phyloP scores from a whole-genome alignment of 2,329 filamentous ascomycete genomes.

The Tolypocladium endophyticum region DNA sequence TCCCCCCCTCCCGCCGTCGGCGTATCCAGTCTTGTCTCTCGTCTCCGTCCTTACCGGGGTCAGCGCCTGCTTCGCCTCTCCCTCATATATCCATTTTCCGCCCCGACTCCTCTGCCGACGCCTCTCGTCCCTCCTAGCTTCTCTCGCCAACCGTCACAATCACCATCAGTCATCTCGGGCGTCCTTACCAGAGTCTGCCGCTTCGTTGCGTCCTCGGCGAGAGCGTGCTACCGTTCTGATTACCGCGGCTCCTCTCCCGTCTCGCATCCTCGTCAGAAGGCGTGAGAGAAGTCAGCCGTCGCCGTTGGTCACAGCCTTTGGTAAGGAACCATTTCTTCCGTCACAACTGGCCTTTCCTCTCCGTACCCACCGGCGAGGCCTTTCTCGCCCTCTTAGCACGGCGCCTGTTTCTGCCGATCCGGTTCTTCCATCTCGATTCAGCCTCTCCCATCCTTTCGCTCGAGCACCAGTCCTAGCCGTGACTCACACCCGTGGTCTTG shows the following conservation, averaged over 20 bases:
- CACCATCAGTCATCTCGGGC: neutral
- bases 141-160: neutral
- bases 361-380: too few species aligned
- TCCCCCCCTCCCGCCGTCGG: neutral
- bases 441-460: neutral
- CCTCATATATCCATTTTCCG: slow-evolving; percentile 16
- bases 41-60: slow-evolving; percentile 1
- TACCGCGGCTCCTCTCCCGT: neutral
- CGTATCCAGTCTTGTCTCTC: slow-evolving; percentile 1
- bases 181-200: neutral
- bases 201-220: neutral
- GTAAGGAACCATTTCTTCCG: neutral
- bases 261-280: neutral
- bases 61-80: slow-evolving; percentile 6
- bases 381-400: neutral
- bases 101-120: slow-evolving; percentile 6
- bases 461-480: neutral
- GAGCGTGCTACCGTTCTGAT: neutral
- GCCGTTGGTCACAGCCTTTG: neutral
- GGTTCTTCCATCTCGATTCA: neutral
- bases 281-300: neutral
- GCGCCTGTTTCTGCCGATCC: neutral
- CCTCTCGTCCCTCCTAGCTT: neutral
- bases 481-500: neutral
- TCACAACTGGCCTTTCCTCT: neutral